A percentile compares a stretch with the other conserved stretches of the same genome.
These are phyloP conservation scores for Colletotrichum echinochloae DNA, from an alignment of 2,329 filamentous ascomycete genomes.

Conservation along the genomic window DNA sequence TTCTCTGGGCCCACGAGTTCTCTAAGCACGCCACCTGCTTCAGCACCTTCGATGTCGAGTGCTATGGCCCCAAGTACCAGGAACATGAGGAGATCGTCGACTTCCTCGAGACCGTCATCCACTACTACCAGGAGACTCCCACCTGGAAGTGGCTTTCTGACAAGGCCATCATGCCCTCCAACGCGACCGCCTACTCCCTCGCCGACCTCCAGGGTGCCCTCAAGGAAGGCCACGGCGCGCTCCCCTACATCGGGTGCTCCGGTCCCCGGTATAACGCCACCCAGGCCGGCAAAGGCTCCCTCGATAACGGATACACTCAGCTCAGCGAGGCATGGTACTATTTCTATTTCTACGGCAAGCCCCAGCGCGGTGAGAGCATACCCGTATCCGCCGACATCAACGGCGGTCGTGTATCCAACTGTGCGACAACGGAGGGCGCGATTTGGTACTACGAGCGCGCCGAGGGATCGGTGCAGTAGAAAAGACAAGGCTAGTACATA, in stretches of 20 bases:
- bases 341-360: conserved; percentile 67
- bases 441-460: conserved; percentile 67
- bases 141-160: conserved; percentile 71
- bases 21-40: conserved; percentile 77
- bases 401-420: conserved; percentile 64
- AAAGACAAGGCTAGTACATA: neutral
- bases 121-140: conserved; percentile 68
- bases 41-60: conserved; percentile 73
- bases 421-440: conserved; percentile 64
- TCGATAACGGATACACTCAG: conserved; percentile 68
- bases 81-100: conserved; percentile 71
- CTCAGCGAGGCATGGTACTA: conserved; percentile 77
- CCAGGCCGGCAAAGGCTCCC: conserved; percentile 63
- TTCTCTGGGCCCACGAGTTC: conserved; percentile 77
- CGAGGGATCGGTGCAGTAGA: conserved; percentile 41
- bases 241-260: conserved; percentile 71
- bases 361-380: conserved; percentile 63
- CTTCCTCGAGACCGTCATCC: conserved; percentile 71
- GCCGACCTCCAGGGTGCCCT: conserved; percentile 64
- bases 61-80: conserved; percentile 70
- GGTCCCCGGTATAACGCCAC: conserved; percentile 72
- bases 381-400: conserved; percentile 58
- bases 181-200: conserved; percentile 68
- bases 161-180: conserved; percentile 67
- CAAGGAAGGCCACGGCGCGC: conserved; percentile 60